These are phyloP conservation scores for Xylaria sp. DNA, from an alignment of 2,329 filamentous ascomycete genomes.

Conservation along the genomic window DNA sequence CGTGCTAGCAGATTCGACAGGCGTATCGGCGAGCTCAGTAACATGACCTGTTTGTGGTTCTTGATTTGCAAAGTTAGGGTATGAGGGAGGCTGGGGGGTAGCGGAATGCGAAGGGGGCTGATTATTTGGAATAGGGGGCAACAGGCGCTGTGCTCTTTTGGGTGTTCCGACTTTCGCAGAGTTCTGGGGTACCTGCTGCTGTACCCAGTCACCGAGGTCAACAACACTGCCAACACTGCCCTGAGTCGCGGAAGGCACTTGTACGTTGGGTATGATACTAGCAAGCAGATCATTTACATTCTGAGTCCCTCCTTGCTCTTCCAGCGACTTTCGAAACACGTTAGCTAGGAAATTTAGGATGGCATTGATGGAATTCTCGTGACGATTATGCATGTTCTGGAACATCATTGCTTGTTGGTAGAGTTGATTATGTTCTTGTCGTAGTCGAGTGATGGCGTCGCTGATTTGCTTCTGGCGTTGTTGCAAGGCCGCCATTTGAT, in stretches of 20 bases:
- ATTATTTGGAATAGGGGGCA: slow-evolving; percentile 63
- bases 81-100: slow-evolving; percentile 48
- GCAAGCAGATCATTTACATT: slow-evolving; percentile 88
- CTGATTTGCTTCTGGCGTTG: slow-evolving; percentile 89
- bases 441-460: slow-evolving; percentile 80
- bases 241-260: slow-evolving; percentile 60
- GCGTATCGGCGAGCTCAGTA: slow-evolving; percentile 69
- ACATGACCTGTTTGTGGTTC: slow-evolving; percentile 65
- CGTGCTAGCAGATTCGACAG: slow-evolving; percentile 58
- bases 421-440: slow-evolving; percentile 86
- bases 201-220: slow-evolving; percentile 69
- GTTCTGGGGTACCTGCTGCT: slow-evolving; percentile 56
- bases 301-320: slow-evolving; percentile 79
- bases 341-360: slow-evolving; percentile 97
- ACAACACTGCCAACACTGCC: slow-evolving; percentile 71
- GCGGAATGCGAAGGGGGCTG: slow-evolving; percentile 48
- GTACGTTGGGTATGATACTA: slow-evolving; percentile 72
- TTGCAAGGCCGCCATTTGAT: slow-evolving; percentile 83
- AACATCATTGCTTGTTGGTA: slow-evolving; percentile 90
- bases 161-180: slow-evolving; percentile 55
- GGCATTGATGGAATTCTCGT: slow-evolving; percentile 99
- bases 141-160: slow-evolving; percentile 65
- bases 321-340: slow-evolving; percentile 92
- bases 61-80: slow-evolving; percentile 44
- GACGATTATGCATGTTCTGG: slow-evolving; percentile 91